Base-by-base conservation (phyloP, 257 asterid species). In the Ballota nigra region DNA sequence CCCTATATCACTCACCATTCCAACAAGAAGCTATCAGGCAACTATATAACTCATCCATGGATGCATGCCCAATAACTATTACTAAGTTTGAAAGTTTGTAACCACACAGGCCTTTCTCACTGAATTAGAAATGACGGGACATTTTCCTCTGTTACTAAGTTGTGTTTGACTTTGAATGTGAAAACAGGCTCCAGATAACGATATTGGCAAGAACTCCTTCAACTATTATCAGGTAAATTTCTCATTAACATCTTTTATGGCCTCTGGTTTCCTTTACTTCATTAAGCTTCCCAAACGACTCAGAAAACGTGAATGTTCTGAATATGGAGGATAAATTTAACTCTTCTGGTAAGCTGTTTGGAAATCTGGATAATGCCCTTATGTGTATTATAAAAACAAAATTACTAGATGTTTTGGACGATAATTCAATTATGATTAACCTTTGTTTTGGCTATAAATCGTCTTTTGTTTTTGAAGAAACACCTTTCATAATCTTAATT, bases 131-230 rank as follows among this genome's bases (percentile, higher is more conserved):
- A 66, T 51, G 22, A 20, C 26, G 28, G 10, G 10, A 22, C 43
- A 29, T 73, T 43, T 52, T 53, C 60, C 60, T 19, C 28, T 72
- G 64, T 45, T 33, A 71, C 62, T 75, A 36, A 43, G 15, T 52
- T 51, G 13, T 18, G 19, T 19, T 11, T 38, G 1, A 29, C 49
- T 71, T 75, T 76, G 33, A 43, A 66, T 75, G 56, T 78, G 76
- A 60, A 57, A 76, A 79, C 84, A 91, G 99, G 84, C 88, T 81
- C 93, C 97, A 57, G 97, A 91, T 53, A 94, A 94, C 56, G 99
- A 94, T 74, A 86, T 94, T 13, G 98, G 99, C 56, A 94, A 89
- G 89, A 89, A 71, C 79, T 91, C 99, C 41, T 91, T 80, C 86
- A 94, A 94, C 84, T 94, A 88, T 85, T 89, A 81, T 78, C 96